Evolutionary conservation across 2,329 filamentous ascomycete genomes (phyloP).

Genomic region (Penicillium vulpinum): DNA sequence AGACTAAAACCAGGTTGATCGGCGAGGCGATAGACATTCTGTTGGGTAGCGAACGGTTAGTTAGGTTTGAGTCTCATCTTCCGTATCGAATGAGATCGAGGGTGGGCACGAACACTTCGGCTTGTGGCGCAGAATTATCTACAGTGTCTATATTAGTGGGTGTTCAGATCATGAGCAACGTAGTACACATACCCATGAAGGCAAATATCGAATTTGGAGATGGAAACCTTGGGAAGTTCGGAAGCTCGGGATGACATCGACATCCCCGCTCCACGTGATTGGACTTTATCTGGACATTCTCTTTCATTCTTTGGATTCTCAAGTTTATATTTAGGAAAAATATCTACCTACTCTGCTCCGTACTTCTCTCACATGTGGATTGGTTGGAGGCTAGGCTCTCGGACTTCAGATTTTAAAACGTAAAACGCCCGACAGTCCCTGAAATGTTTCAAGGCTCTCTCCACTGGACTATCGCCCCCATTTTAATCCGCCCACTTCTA

Average conservation of each 20-base stretch:
- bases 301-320: neutral
- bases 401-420: neutral
- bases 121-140: slow-evolving; percentile 31
- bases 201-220: neutral
- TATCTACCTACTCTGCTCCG: neutral
- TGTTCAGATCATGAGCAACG: neutral
- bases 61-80: neutral
- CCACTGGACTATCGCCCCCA: slow-evolving; percentile 24
- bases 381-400: neutral
- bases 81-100: neutral
- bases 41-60: slow-evolving; percentile 6
- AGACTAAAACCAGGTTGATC: slow-evolving; percentile 62
- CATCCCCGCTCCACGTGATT: slow-evolving; percentile 21
- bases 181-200: slow-evolving; percentile 19
- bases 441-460: slow-evolving; percentile 15
- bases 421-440: slow-evolving; percentile 11
- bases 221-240: neutral
- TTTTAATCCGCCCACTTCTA: slow-evolving; percentile 20
- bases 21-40: slow-evolving; percentile 57
- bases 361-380: neutral
- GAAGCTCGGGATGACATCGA: slow-evolving; percentile 16
- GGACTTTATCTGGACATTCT: neutral
- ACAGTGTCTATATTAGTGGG: slow-evolving; percentile 12
- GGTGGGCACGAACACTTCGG: slow-evolving; percentile 40
- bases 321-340: neutral